Percentiles rank a stretch among this genome's conserved stretches.
phyloP scores from a whole-genome alignment of 192 early-diverging fungal genomes.

The Backusella tarrabulga region DNA sequence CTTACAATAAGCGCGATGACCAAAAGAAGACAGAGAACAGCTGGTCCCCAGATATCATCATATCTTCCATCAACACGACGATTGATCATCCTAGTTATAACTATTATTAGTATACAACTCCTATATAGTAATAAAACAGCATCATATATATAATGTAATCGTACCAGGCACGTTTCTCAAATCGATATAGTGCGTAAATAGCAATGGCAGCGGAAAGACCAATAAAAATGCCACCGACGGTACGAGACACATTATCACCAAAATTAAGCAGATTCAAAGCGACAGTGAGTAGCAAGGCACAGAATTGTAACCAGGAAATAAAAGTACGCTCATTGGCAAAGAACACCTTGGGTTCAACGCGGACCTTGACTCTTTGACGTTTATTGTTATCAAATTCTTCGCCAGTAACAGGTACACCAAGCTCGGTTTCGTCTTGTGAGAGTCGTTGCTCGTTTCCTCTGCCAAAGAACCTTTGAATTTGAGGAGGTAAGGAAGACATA shows the following conservation, averaged over 20 bases:
- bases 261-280: slow-evolving; percentile 75
- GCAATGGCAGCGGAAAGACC: slow-evolving; percentile 28
- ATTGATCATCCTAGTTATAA: slow-evolving; percentile 33
- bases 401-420: background rate
- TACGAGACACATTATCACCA: slow-evolving; percentile 49
- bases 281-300: slow-evolving; percentile 64
- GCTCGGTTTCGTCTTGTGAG: background rate
- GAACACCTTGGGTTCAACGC: slow-evolving; percentile 84
- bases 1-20: slow-evolving; percentile 53
- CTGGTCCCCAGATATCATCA: slow-evolving; percentile 77
- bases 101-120: background rate
- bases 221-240: slow-evolving; percentile 57
- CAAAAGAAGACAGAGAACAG: slow-evolving; percentile 66
- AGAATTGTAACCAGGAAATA: slow-evolving; percentile 80
- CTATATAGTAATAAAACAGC: background rate
- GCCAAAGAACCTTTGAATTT: background rate
- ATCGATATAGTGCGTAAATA: slow-evolving; percentile 36
- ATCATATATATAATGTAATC: background rate
- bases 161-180: slow-evolving; percentile 35
- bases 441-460: background rate
- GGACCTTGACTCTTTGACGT: slow-evolving; percentile 45
- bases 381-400: slow-evolving; percentile 18
- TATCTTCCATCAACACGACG: slow-evolving; percentile 57
- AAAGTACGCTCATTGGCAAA: slow-evolving; percentile 92
- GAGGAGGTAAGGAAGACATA: background rate